Conservation (phyloP, 306 rosid genomes). For the Lupinus albus region DNA sequence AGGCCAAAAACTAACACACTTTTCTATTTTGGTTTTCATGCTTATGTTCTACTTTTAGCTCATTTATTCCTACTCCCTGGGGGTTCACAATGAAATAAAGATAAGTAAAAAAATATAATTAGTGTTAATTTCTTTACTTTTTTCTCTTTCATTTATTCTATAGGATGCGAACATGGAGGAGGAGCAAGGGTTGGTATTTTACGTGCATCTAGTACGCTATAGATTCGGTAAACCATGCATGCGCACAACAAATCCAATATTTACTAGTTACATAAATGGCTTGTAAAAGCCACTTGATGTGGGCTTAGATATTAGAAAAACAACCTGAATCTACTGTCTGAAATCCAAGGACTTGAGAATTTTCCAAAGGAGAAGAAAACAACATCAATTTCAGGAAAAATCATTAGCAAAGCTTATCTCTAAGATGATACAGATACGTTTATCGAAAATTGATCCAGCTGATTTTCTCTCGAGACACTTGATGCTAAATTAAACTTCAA, state of each 20-base stretch:
- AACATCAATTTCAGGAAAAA: neutral
- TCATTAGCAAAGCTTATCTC: neutral
- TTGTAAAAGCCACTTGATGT: neutral
- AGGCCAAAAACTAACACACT: neutral
- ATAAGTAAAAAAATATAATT: neutral
- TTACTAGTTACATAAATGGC: neutral
- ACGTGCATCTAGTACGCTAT: neutral
- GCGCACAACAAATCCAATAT: neutral
- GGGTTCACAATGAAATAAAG: neutral
- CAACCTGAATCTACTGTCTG: neutral
- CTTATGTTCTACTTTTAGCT: constrained; percentile 1
- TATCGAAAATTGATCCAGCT: neutral
- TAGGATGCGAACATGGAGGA: neutral
- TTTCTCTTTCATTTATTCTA: neutral
- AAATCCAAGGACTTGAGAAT: constrained; percentile 7
- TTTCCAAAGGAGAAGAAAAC: neutral
- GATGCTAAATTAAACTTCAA: constrained; percentile 11
- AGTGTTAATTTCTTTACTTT: neutral
- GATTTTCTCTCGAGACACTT: neutral
- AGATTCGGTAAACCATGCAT: neutral
- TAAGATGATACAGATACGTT: neutral
- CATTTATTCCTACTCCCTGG: neutral
- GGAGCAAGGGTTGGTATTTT: neutral
- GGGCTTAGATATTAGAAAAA: neutral
- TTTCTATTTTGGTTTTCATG: neutral